Conservation (phyloP, 2,329 filamentous ascomycete species). For the Grosmannia penicillata region DNA sequence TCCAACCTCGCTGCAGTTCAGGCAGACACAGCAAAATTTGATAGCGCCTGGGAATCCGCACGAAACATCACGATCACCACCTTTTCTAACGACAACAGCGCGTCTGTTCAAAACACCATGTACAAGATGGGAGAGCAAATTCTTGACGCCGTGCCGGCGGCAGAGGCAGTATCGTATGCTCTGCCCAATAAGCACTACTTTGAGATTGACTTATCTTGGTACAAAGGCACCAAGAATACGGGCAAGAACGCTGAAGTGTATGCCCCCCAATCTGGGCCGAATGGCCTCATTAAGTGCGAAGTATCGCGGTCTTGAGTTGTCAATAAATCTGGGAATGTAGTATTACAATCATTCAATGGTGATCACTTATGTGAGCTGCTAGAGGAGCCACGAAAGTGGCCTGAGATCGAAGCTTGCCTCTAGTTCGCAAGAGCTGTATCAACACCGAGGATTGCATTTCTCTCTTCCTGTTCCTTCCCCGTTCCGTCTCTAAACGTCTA, state of each 20-base stretch:
- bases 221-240: slow-evolving; percentile 89
- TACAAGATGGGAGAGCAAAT: slow-evolving; percentile 96
- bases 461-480: no score
- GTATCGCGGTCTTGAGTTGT: slow-evolving; percentile 40
- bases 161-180: slow-evolving; percentile 62
- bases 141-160: slow-evolving; percentile 55
- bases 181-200: slow-evolving; percentile 99
- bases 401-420: no score
- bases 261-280: slow-evolving; percentile 81
- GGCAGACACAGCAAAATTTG: slow-evolving; percentile 50
- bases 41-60: slow-evolving; percentile 65
- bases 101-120: slow-evolving; percentile 94
- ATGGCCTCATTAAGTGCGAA: slow-evolving; percentile 89
- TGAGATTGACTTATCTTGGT: slow-evolving; percentile 92
- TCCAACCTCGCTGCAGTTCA: slow-evolving; percentile 51
- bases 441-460: no score
- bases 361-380: no score
- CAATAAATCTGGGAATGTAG: no score
- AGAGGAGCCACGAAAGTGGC: no score
- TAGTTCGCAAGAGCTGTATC: no score
- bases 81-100: slow-evolving; percentile 80
- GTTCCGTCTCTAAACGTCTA: no score
- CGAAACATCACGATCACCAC: slow-evolving; percentile 75
- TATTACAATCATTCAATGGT: no score
- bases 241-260: slow-evolving; percentile 93